phyloP scores from a whole-genome alignment of 2,329 filamentous ascomycete genomes.

The Pseudogymnoascus sp. region DNA sequence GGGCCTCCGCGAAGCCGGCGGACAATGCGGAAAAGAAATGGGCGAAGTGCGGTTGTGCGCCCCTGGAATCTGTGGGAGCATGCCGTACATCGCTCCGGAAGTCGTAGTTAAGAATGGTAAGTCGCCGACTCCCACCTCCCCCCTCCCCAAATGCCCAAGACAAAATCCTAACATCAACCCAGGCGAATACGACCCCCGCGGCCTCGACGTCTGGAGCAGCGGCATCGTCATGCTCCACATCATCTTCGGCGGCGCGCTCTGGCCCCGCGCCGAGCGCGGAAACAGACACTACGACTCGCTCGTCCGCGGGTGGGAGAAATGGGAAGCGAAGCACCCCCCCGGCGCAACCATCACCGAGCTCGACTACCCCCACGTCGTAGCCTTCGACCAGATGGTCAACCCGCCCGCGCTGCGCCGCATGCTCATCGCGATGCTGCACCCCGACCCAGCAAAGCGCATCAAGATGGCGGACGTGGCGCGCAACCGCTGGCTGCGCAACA shows the following conservation, averaged over 20 bases:
- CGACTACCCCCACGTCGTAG: constrained; percentile 57
- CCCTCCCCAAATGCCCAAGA: constrained; percentile 18
- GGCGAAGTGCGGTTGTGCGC: constrained; percentile 61
- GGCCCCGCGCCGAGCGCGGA: constrained; percentile 56
- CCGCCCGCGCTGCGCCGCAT: constrained; percentile 62
- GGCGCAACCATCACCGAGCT: constrained; percentile 43
- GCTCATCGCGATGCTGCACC: constrained; percentile 75
- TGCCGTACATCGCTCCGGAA: constrained; percentile 82
- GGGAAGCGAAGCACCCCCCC: constrained; percentile 49
- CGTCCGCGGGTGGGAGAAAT: constrained; percentile 59
- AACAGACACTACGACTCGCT: constrained; percentile 57
- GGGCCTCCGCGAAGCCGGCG: constrained; percentile 62
- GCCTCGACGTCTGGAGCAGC: constrained; percentile 78
- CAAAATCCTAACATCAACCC: constrained; percentile 12
- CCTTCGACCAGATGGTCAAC: constrained; percentile 58
- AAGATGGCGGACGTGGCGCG: constrained; percentile 60
- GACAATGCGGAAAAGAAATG: constrained; percentile 68
- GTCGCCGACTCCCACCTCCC: too few species aligned
- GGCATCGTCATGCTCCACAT: constrained; percentile 77
- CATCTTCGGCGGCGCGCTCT: constrained; percentile 63
- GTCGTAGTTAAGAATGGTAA: constrained; percentile 59
- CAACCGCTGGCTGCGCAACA: constrained; percentile 63
- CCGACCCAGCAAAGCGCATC: constrained; percentile 62
- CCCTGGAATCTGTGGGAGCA: constrained; percentile 75
- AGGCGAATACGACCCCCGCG: constrained; percentile 62